phyloP scores from a whole-genome alignment of 2,329 filamentous ascomycete genomes.

The Mycosphaerelloides madeirae region DNA sequence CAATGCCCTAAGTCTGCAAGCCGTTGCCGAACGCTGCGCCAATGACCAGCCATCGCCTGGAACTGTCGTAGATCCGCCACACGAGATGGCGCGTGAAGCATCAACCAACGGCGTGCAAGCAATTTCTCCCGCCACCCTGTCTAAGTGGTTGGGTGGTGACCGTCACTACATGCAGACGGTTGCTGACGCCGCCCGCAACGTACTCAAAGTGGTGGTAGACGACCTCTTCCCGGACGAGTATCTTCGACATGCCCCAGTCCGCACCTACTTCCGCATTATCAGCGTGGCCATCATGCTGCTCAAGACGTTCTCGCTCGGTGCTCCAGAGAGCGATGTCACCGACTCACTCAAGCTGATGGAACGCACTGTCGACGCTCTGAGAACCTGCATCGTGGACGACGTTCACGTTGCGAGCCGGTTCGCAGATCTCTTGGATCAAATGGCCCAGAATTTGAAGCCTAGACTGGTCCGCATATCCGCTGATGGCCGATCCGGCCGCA shows the following conservation, averaged over 20 bases:
- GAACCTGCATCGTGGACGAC: conserved; percentile 76
- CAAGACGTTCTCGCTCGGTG: conserved; percentile 77
- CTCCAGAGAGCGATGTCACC: conserved; percentile 71
- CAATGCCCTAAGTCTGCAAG: conserved; percentile 89
- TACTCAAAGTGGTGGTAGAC: conserved; percentile 71
- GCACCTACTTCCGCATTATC: conserved; percentile 83
- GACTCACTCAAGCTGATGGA: conserved; percentile 72
- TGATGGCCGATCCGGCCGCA: conserved; percentile 31
- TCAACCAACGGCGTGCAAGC: conserved; percentile 32
- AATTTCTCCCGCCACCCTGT: conserved; percentile 44
- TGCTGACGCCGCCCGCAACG: conserved; percentile 69
- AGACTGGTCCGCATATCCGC: conserved; percentile 61
- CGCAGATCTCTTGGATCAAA: conserved; percentile 72
- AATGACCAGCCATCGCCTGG: conserved; percentile 55
- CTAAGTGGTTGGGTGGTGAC: conserved; percentile 54
- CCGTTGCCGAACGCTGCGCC: conserved; percentile 88
- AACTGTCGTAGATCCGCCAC: conserved; percentile 20
- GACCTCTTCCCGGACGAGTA: conserved; percentile 69
- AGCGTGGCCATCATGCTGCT: conserved; percentile 79
- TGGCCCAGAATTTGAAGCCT: conserved; percentile 68
- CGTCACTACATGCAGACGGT: conserved; percentile 63
- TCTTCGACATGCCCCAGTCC: conserved; percentile 75
- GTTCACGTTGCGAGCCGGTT: conserved; percentile 82
- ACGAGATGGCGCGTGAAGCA: conserved; percentile 30
- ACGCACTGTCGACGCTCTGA: conserved; percentile 65